These are phyloP conservation scores for Candida tropicalis DNA, from an alignment of 1,139 yeast species.

Conservation along the genomic window DNA sequence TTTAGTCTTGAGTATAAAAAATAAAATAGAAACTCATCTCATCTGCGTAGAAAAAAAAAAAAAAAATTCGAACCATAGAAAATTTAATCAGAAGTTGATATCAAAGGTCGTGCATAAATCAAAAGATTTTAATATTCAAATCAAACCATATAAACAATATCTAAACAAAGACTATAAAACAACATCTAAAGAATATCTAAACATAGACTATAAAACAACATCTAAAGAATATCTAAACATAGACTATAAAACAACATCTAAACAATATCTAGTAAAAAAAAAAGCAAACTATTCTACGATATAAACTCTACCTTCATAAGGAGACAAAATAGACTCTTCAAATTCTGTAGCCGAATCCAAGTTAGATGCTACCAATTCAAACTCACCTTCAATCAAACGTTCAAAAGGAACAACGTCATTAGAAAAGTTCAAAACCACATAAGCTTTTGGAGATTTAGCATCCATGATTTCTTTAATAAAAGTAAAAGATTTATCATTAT, in stretches of 20 bases:
- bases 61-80: neutral
- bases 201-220: neutral
- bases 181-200: neutral
- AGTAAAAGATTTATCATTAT: slow-evolving; percentile 40
- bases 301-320: slow-evolving; percentile 37
- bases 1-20: neutral
- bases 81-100: neutral
- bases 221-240: neutral
- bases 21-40: slow-evolving; percentile 30
- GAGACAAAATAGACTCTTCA: slow-evolving; percentile 28
- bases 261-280: neutral
- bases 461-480: slow-evolving; percentile 32
- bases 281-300: slow-evolving; percentile 17
- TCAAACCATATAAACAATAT: neutral
- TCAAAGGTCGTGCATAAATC: slow-evolving; percentile 1
- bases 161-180: neutral
- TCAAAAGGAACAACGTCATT: slow-evolving; percentile 31
- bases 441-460: slow-evolving; percentile 27
- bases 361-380: slow-evolving; percentile 34
- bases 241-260: neutral
- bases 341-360: slow-evolving; percentile 19
- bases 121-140: too few species aligned
- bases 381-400: slow-evolving; percentile 30
- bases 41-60: slow-evolving; percentile 7
- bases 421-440: slow-evolving; percentile 50